Evolutionary conservation across 2,329 filamentous ascomycete species (phyloP), one percentile per base, ranked within the genome.

Genomic region (Domatiomyces catenatus): DNA sequence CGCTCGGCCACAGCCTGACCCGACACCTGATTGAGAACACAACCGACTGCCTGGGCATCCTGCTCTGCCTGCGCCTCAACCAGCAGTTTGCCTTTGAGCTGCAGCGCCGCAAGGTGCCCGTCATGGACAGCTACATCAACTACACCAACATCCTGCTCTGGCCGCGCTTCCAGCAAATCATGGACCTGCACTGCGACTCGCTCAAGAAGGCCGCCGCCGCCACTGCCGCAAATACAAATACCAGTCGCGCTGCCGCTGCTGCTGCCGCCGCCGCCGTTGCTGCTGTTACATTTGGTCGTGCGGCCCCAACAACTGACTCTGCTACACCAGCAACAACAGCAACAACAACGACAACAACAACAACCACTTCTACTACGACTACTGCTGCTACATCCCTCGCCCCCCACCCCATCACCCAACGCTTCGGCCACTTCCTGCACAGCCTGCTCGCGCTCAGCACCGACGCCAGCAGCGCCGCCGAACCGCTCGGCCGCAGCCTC

Each of bases 51-150:
- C 71, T 98, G 0, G 92, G 92, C 2, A 73, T 95, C 8, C 72
- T 98, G 6, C 75, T 96, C n/a, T 92, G 86, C 62, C 89, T 98
- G 28, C 81, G 92, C 5, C 69, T 98, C 15, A 98, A 94, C 60
- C 92, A 96, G 63, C 86, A 92, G 59, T 83, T 90, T 52, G 89
- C 92, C 15, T 98, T 98, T 63, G 86, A 94, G 66, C 75, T 96
- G 32, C 92, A 98, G 66, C 79, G 90, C 8, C 81, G 90, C 50
- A 90, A 93, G 63, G 80, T 96, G 1, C 92, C 92, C 0, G 83
- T 87, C 4, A 81, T 86, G 1, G 92, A 98, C 62, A 76, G 80
- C 42, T 98, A 98, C 64, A 83, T 95, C 63, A 98, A 98, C 64
- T 89, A 81, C 45, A 94, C 87, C 4, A 89, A 84, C 62, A 98